Evolutionary conservation across 2,329 filamentous ascomycete species (phyloP), one percentile per base, ranked within the genome.

Genomic region (Beauveria scarabaeidicola): DNA sequence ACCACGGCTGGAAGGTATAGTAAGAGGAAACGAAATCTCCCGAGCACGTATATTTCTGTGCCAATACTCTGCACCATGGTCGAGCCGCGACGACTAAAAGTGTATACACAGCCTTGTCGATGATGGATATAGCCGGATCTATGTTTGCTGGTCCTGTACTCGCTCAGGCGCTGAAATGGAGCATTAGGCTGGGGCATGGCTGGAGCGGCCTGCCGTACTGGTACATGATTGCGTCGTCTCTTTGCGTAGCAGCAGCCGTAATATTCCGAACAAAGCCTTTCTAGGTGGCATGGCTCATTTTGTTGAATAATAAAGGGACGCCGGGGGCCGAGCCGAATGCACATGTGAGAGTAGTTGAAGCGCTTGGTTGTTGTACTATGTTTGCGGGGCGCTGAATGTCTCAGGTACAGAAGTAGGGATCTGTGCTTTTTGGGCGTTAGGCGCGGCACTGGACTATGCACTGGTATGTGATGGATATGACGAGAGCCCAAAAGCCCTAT

Each of bases 171-270:
- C 36, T 57, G 29, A 41, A 21, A 21, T 50, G 54, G 44, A 48
- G 54, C 10, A 50, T 57, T 8, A 40, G 36, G 15, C 32, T 57
- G 7, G 54, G 54, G 17, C 44, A 57, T n/a, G 32, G 32, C 44
- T 57, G 54, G 32, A 48, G 54, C 19, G 32, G 54, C 10, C 44
- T 57, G 54, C 44, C 54, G 23, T 50, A n/a, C n/a, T n/a, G n/a
- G n/a, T n/a, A 41, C 23, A 50, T 50, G 36, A 29, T 50, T 50
- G 21, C 44, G 10, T 57, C 23, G 29, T 15, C 41, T 8, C 44
- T 57, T 19, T 50, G 54, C 44, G 54, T 44, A 48, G 54, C 36
- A 10, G 54, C n/a, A n/a, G 27, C 44, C 2, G 44, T 41, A 2
- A 44, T 46, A 5, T 57, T 47, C 21, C 21, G 41, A 5, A 17